Evolutionary conservation across 768 basidiomycete genomes (phyloP).

Genomic region (Psilocybe azurescens): DNA sequence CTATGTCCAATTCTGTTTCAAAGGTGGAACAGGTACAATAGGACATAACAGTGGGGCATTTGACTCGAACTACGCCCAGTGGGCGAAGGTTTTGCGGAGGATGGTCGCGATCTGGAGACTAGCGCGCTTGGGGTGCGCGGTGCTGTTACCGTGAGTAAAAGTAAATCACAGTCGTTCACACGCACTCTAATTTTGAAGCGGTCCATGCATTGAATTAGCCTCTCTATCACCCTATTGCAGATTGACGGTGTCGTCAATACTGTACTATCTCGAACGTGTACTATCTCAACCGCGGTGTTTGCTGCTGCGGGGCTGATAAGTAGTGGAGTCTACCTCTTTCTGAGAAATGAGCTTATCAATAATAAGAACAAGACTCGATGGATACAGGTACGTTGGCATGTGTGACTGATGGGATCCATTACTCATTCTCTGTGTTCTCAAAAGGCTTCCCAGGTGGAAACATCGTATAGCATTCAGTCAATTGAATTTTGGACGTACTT

Average conservation of each 20-base stretch:
- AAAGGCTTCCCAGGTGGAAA: constrained; percentile 5
- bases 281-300: constrained; percentile 14
- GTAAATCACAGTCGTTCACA: neutral
- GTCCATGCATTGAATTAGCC: neutral
- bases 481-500: constrained; percentile 18
- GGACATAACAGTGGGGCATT: neutral
- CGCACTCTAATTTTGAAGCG: neutral
- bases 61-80: constrained; percentile 6
- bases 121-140: constrained; percentile 14
- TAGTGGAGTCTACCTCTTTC: constrained; percentile 13
- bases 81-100: constrained; percentile 8
- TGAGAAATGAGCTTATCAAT: constrained; percentile 7
- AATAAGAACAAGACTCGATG: constrained; percentile 7
- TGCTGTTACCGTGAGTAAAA: constrained; percentile 12
- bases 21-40: neutral
- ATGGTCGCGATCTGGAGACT: constrained; percentile 14
- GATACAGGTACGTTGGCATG: constrained; percentile 9
- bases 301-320: constrained; percentile 11
- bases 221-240: constrained; percentile 15
- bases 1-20: constrained; percentile 4
- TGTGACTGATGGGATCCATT: neutral
- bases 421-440: neutral
- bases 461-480: constrained; percentile 3
- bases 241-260: constrained; percentile 11
- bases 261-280: constrained; percentile 13